A percentile compares a stretch with the other conserved stretches of the same genome.
phyloP scores from a whole-genome alignment of 2,329 filamentous ascomycete species.

The Biscogniauxia marginata region DNA sequence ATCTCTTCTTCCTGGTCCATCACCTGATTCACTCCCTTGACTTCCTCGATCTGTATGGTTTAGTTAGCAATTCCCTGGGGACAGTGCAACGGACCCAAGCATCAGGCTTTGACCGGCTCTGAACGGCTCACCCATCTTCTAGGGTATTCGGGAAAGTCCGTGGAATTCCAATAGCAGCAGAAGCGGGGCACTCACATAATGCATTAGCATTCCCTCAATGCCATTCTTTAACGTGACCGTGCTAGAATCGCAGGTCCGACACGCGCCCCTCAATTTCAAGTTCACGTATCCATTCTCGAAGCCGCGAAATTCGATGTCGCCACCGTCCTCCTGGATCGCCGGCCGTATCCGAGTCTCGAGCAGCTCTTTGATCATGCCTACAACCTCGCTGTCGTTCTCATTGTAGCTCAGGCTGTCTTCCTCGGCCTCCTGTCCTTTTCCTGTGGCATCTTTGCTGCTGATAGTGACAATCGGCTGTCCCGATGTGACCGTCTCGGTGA shows the following conservation, averaged over 20 bases:
- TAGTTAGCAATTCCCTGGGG: constrained; percentile 26
- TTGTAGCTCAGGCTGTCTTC: constrained; percentile 77
- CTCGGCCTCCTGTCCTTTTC: constrained; percentile 40
- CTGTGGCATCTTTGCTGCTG: constrained; percentile 55
- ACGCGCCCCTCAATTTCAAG: constrained; percentile 87
- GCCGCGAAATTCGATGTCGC: constrained; percentile 92
- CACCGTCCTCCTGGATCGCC: constrained; percentile 95
- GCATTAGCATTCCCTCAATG: constrained; percentile 98
- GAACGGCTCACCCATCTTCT: background rate
- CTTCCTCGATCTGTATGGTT: constrained; percentile 81
- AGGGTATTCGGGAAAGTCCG: background rate
- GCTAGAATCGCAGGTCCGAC: constrained; percentile 93
- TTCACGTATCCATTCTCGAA: constrained; percentile 84
- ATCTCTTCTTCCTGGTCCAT: constrained; percentile 91
- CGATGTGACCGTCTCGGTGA: constrained; percentile 86
- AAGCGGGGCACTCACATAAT: constrained; percentile 65
- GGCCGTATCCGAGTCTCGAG: constrained; percentile 93
- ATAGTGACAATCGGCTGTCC: constrained; percentile 79
- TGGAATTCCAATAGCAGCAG: background rate
- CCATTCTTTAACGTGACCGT: constrained; percentile 97
- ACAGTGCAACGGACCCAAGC: background rate
- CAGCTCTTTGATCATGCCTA: constrained; percentile 98
- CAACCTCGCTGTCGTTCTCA: constrained; percentile 89
- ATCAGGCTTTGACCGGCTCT: background rate
- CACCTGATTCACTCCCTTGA: constrained; percentile 87